Evolutionary conservation across 1,284 basidiomycete genomes (phyloP).

Genomic region (Heliocybe sulcata): DNA sequence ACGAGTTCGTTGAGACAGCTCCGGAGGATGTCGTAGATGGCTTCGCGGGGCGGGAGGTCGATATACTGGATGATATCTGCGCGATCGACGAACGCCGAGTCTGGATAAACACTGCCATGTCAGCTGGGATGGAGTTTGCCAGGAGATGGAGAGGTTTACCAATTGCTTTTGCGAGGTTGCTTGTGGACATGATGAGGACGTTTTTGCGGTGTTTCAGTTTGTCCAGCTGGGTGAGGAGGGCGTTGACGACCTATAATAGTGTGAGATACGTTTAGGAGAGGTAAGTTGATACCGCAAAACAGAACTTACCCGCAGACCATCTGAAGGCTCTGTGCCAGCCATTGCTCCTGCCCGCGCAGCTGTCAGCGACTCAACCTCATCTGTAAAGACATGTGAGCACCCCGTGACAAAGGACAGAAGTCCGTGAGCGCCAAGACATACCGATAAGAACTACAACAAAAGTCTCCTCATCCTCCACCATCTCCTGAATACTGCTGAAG

Average conservation of each 20-base stretch:
- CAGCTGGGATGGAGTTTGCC: too few relatives aligned
- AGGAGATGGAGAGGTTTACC: constrained; percentile 37
- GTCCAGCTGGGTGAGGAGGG: constrained; percentile 94
- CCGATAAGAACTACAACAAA: constrained; percentile 96
- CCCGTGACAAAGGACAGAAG: background rate
- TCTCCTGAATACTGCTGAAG: constrained; percentile 83
- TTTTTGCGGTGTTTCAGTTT: constrained; percentile 92
- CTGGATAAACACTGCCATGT: too few relatives aligned
- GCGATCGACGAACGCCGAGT: constrained; percentile 92
- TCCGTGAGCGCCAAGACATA: constrained; percentile 20
- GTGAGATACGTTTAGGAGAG: too few relatives aligned
- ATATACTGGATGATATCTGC: constrained; percentile 97
- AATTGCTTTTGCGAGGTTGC: constrained; percentile 92
- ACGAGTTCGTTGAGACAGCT: constrained; percentile 81
- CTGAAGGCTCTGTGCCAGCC: constrained; percentile 90
- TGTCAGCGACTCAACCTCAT: constrained; percentile 96
- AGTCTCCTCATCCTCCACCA: constrained; percentile 83
- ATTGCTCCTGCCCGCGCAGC: constrained; percentile 92
- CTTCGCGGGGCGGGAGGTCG: constrained; percentile 83
- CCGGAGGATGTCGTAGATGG: constrained; percentile 91
- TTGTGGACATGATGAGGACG: constrained; percentile 94
- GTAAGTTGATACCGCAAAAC: too few relatives aligned
- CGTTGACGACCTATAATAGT: constrained; percentile 98
- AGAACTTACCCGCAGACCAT: constrained; percentile 87
- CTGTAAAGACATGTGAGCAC: constrained; percentile 29